phyloP scores from a whole-genome alignment of 2,329 filamentous ascomycete genomes.

The Chalaropsis thielavioides region DNA sequence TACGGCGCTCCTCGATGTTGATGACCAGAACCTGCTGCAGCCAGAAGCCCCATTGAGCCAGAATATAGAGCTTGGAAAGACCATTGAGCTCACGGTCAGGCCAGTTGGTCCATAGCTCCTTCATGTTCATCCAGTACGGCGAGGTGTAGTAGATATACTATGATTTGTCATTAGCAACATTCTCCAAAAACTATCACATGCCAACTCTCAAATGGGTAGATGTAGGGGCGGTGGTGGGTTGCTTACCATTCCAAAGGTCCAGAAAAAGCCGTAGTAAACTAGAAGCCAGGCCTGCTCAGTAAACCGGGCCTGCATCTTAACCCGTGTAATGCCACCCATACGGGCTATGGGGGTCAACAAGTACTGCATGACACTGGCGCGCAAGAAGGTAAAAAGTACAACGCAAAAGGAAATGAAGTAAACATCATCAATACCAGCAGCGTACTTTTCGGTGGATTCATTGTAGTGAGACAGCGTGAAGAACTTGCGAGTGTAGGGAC shows the following conservation, averaged over 20 bases:
- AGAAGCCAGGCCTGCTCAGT: constrained; percentile 90
- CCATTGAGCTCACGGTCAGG: constrained; percentile 61
- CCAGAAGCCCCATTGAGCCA: constrained; percentile 86
- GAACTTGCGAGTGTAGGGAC: constrained; percentile 71
- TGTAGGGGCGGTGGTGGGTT: neutral
- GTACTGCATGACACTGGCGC: constrained; percentile 78
- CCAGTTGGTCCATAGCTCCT: constrained; percentile 72
- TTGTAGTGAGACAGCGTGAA: constrained; percentile 78
- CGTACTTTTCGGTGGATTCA: constrained; percentile 51
- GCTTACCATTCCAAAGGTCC: constrained; percentile 69
- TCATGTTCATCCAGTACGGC: constrained; percentile 61
- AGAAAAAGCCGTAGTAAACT: constrained; percentile 69
- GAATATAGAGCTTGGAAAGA: constrained; percentile 74
- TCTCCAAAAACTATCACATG: neutral
- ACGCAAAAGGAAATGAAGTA: constrained; percentile 67
- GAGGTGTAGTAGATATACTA: constrained; percentile 72
- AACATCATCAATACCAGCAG: constrained; percentile 63
- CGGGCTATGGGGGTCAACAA: constrained; percentile 64
- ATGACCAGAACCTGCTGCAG: constrained; percentile 88
- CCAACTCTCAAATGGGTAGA: neutral
- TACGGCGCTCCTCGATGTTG: constrained; percentile 84
- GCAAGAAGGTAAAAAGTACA: constrained; percentile 72
- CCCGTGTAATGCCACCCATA: constrained; percentile 55
- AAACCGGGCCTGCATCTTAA: constrained; percentile 67
- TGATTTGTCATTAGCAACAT: constrained; percentile 4